Base-by-base conservation (phyloP, 2,329 filamentous ascomycete species). In the Colletotrichum sp. region DNA sequence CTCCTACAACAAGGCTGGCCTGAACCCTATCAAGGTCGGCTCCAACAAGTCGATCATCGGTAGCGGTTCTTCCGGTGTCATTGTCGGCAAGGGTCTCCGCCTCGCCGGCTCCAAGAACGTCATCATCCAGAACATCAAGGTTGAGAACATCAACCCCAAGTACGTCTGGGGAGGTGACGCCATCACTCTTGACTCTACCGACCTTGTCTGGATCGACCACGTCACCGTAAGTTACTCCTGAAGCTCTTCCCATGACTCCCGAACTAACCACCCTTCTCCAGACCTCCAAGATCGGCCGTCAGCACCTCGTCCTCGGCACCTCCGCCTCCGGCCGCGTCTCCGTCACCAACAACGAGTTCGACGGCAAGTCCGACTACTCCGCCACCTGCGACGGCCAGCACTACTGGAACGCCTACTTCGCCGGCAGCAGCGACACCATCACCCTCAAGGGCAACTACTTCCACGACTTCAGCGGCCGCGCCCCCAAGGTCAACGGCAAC, bases 381-480 rank as follows among this genome's bases (percentile, higher is more conserved):
- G 88, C 91, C 9, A 89, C 87, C 68, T 93, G 91, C 83, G 85
- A 92, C 80, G 86, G 85, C 52, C 86, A 90, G 82, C 90, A 91
- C 83, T 92, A 92, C 87, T 92, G 91, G 89, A 87, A 83, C 55
- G 82, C 91, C 78, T 91, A 90, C 84, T 86, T 92, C 66, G 87
- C 86, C 58, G 91, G 91, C n/a, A 84, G 86, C 72, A 86, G 83
- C 80, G 91, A 93, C 80, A 80, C 88, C 74, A 85, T 92, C 80
- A 92, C 91, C 76, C 80, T 92, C 80, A 89, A 91, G 85, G 86
- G 86, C 79, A 92, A 92, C 86, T 91, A 91, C 84, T 85, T 92
- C 80, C 89, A 91, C 86, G 86, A 91, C 82, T 88, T 88, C 70
- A 88, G 86, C n/a, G 91, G 91, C 75, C 90, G 91, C 75, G 84